Conservation (phyloP, 805 yeast genomes). For the Zygosaccharomyces rouxii region DNA sequence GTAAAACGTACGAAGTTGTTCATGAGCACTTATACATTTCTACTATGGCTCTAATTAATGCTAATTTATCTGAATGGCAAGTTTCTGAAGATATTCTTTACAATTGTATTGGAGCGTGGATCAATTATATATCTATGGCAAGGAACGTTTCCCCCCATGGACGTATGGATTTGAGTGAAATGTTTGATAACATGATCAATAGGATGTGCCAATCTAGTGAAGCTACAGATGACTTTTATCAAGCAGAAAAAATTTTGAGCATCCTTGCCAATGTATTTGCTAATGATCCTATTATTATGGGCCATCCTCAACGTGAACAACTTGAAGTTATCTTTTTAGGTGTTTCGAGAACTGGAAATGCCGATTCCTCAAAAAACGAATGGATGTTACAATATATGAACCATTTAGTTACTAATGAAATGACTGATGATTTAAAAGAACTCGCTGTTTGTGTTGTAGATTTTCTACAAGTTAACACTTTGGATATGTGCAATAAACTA, state of each 20-base stretch:
- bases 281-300: constrained; percentile 30
- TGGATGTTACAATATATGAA: constrained; percentile 37
- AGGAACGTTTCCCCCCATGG: constrained; percentile 26
- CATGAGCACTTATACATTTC: constrained; percentile 34
- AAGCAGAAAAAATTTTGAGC: constrained; percentile 26
- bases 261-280: constrained; percentile 31
- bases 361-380: constrained; percentile 22
- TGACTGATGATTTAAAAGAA: constrained; percentile 32
- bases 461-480: constrained; percentile 31
- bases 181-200: constrained; percentile 28
- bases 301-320: constrained; percentile 28
- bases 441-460: constrained; percentile 33
- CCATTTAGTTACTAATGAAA: constrained; percentile 30
- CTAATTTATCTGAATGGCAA: constrained; percentile 17
- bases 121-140: constrained; percentile 30
- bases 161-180: constrained; percentile 30
- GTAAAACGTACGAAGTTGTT: constrained; percentile 29
- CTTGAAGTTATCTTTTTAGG: constrained; percentile 33
- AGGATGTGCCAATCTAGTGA: constrained; percentile 30
- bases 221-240: constrained; percentile 22
- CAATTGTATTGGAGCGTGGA: constrained; percentile 31
- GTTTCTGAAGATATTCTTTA: constrained; percentile 16
- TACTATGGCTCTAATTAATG: constrained; percentile 30
- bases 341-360: constrained; percentile 24
- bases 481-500: constrained; percentile 33